A percentile compares a stretch with the other conserved stretches of the same genome.
These are phyloP conservation scores for Xylariaceae sp. DNA, from an alignment of 2,329 filamentous ascomycete species.

Conservation along the genomic window DNA sequence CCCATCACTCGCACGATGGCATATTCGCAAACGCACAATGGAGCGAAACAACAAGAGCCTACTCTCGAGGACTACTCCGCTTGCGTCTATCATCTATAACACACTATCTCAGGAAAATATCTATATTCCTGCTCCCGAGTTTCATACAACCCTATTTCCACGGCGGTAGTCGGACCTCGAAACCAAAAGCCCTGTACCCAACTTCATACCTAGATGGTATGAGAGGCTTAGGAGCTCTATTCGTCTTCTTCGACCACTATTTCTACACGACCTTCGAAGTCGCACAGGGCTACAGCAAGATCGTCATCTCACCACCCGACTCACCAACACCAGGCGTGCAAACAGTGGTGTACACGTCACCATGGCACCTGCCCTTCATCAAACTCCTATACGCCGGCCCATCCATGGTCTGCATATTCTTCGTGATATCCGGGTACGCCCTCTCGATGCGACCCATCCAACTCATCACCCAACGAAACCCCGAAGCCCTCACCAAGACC, in stretches of 20 bases:
- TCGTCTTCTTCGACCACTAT: constrained; percentile 55
- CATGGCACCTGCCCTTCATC: constrained; percentile 51
- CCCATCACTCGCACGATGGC: too few species aligned
- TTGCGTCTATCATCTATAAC: too few species aligned
- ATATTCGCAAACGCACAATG: too few species aligned
- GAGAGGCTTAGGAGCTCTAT: constrained; percentile 51
- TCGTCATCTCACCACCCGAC: constrained; percentile 4
- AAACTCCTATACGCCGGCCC: constrained; percentile 53
- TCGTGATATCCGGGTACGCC: constrained; percentile 60
- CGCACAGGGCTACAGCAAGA: constrained; percentile 39
- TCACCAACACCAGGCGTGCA: neutral
- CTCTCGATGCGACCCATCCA: constrained; percentile 52
- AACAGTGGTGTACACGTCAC: constrained; percentile 38
- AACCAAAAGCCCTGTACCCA: constrained; percentile 40
- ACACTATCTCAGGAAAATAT: constrained; percentile 8
- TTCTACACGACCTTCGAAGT: constrained; percentile 50
- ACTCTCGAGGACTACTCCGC: too few species aligned
- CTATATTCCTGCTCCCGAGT: constrained; percentile 49
- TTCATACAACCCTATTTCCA: constrained; percentile 43
- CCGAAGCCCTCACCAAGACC: constrained; percentile 35
- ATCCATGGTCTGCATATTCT: constrained; percentile 58
- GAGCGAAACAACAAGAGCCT: too few species aligned
- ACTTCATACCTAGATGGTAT: constrained; percentile 57
- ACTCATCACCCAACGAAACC: constrained; percentile 34
- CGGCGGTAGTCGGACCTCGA: constrained; percentile 9